Conservation (phyloP, 805 yeast genomes). For the Schwanniomyces yamadae region DNA sequence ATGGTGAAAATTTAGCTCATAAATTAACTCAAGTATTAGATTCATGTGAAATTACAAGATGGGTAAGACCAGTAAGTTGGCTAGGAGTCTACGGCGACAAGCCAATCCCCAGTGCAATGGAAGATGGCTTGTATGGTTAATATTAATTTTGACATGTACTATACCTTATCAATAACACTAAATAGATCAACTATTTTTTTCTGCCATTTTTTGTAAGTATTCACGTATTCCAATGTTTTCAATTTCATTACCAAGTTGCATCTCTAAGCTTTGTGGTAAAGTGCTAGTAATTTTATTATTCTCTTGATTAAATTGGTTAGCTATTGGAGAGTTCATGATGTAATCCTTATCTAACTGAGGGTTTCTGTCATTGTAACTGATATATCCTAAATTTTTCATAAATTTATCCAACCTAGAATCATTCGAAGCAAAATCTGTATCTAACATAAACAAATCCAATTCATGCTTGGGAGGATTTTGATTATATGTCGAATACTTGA, state of each 20-base stretch:
- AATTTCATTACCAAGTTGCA: conserved; percentile 3
- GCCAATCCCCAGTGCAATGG: conserved; percentile 64
- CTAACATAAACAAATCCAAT: conserved; percentile 2
- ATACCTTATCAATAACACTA: too few relatives aligned
- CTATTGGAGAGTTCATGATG: too few relatives aligned
- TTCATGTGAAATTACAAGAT: conserved; percentile 17
- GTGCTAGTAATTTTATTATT: background rate
- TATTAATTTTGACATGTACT: background rate
- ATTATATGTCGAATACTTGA: conserved; percentile 1
- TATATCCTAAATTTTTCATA: conserved; percentile 2
- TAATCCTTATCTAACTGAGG: too few relatives aligned
- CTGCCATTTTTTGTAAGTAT: conserved; percentile 7
- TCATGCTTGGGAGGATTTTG: conserved; percentile 2
- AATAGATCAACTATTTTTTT: conserved; percentile 2
- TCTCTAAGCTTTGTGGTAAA: background rate
- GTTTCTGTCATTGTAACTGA: conserved; percentile 2
- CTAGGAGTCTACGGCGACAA: conserved; percentile 76
- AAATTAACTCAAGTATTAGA: conserved; percentile 26
- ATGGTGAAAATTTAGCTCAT: conserved; percentile 56
- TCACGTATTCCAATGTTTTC: conserved; percentile 8
- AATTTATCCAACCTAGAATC: background rate
- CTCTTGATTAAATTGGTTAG: background rate
- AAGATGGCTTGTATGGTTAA: conserved; percentile 72
- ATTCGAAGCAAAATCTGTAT: conserved; percentile 1
- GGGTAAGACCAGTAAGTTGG: conserved; percentile 77